Base-by-base conservation (phyloP, 306 rosid species). In the Begonia peltatifolia region DNA sequence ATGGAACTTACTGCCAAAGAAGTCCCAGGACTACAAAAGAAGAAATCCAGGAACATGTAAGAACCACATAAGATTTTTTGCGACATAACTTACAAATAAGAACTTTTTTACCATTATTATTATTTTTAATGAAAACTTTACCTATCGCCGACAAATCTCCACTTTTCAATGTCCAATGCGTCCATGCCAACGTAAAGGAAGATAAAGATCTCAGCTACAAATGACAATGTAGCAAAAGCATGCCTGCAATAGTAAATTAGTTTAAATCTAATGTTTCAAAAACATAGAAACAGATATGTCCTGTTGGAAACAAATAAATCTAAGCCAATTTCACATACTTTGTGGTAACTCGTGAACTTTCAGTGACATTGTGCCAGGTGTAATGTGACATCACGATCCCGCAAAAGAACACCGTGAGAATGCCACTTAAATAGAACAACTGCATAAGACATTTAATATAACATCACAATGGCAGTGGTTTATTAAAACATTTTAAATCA, bases 161-260 rank as follows among this genome's bases (percentile, higher is more conserved):
- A 90, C 82, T 80, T 90, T 69, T 62, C 87, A 11, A 82, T 72
- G 80, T 89, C 97, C 48, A 89, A 73, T 56, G 97, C 95, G 67
- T 84, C 97, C 94, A 85, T 82, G 47, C 97, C 97, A 63, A 89
- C 94, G 42, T 78, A 82, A 15, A 85, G 90, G 72, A 89, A 85
- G 63, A 89, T 85, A 79, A 86, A 86, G 10, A 88, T 85, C 65
- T 85, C 95, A 7, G 90, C 87, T 48, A 90, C 79, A 54, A 82
- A 90, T 6, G 97, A 85, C 81, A 85, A 68, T 71, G 47, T 83
- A 56, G 99, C 99, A 64, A 92, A 92, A 47, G 96, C 70, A 61
- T 92, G 99, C 76, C 96, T 87, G 84, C 18, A 50, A 59, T 62
- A 47, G 60, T 2, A 12, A 61, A 54, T 52, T 51, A 23, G 54